Evolutionary conservation across 768 basidiomycete genomes (phyloP), one percentile per base, ranked within the genome.

Genomic region (Lactarius vividus): DNA sequence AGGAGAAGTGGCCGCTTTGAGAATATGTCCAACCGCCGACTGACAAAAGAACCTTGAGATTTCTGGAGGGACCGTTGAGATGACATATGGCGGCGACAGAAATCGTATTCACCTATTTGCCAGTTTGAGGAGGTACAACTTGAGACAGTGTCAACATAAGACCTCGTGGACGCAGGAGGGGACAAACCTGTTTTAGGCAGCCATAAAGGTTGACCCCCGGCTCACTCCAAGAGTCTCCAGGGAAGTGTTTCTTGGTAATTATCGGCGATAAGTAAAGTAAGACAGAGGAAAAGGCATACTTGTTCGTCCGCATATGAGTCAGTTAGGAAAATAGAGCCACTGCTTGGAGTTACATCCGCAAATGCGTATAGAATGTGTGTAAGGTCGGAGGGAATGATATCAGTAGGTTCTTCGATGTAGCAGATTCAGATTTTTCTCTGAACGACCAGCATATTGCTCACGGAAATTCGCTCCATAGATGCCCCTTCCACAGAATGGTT

Each of bases 301-400:
- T 88, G 77, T 73, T 85, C 79, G 72, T 94, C 92, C 4, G 90
- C 89, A 75, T 88, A 93, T 10, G 80, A 72, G 72, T 93, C 92
- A 2, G 88, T 89, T 23, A 93, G 79, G 16, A 74, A 76, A 69
- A 92, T 88, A 20, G 77, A 73, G 15, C 92, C 91, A 0, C 84
- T 83, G 53, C 79, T 77, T 8, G 85, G 74, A 61, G 84, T 82
- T 42, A 87, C 83, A 74, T 93, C 90, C 55, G 88, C 91, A 72
- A 94, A 94, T 2, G 90, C 82, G 70, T 93, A 93, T 20, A 91
- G 77, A 71, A 93, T 84, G 79, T 91, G 91, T 7, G 90, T 92
- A 69, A 94, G 78, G 44, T 82, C 78, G 3, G 78, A 75, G 10
- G 85, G 74, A 54, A 81, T 80, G 63, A 91, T 85, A 64, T 88